Base-by-base conservation (phyloP, 495 filamentous ascomycete species). In the Hypoxylon intermedium region DNA sequence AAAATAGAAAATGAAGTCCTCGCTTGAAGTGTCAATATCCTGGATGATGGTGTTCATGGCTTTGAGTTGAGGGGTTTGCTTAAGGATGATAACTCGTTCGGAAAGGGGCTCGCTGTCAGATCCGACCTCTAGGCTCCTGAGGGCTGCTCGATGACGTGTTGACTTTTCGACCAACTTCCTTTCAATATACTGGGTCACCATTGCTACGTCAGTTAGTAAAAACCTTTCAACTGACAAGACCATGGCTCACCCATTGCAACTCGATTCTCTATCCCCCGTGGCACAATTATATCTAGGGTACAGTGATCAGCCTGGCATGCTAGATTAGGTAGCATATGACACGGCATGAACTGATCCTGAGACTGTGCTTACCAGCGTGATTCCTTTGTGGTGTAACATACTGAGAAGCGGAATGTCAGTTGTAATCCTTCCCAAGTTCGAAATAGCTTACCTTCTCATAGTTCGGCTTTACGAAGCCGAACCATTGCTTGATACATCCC, bases 401-500 rank as follows among this genome's bases (percentile, higher is more conserved):
- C 77, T 82, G 80, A 57, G 44, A 21, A 64, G 9, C 33, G 37
- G 5, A 21, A 34, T 6, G 41, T 69, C 16, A 53, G 34, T 42
- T 31, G 12, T 7, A 7, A 6, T 40, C 16, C 6, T 6, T 19
- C 4, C 0, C 11, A 6, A 46, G 19, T 4, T 23, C 6, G 21
- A 36, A 26, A 26, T 24, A 1, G 36, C 64, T 51, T 70, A 74
- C 79, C 69, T 79, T 81, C 53, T 92, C 89, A 63, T 92, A 97
- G 56, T 97, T 97, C 3, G 94, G 94, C 74, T 98, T 98, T 6
- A 98, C 94, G 73, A 88, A 98, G 30, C 72, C 72, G 70, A 97
- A 97, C 94, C 94, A 98, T 74, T 98, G 94, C 73, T 98, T 98
- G 67, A 98, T 93, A 67, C 92, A 93, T 33, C 94, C 94, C 60